Conservation (phyloP, 805 yeast genomes). For the Saccharomycopsis sp. region DNA sequence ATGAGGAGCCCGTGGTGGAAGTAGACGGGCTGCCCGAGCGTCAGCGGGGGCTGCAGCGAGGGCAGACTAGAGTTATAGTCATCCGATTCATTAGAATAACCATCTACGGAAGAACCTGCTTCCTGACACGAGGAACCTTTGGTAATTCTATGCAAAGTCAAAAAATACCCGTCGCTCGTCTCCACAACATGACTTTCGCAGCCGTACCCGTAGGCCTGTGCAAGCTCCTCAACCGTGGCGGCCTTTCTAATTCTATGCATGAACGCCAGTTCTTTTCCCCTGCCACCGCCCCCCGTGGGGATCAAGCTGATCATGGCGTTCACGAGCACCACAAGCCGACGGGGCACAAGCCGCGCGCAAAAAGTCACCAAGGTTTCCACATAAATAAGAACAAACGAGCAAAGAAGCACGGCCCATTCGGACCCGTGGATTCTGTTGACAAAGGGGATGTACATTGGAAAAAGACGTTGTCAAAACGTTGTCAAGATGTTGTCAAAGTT, state of each 20-base stretch:
- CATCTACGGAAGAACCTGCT: too few species aligned
- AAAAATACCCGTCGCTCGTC: conserved; percentile 60
- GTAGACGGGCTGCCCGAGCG: conserved; percentile 59
- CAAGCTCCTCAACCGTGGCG: too few species aligned
- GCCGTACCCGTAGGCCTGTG: conserved; percentile 63
- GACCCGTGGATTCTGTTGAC: conserved; percentile 37
- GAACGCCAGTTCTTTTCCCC: too few species aligned
- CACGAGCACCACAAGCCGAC: too few species aligned
- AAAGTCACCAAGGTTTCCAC: conserved; percentile 38
- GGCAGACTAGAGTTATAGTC: too few species aligned
- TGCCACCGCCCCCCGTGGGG: too few species aligned
- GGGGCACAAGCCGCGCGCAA: conserved; percentile 40
- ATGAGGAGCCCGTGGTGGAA: conserved; percentile 80
- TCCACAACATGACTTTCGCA: conserved; percentile 67
- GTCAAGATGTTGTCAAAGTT: too few species aligned
- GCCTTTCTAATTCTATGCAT: too few species aligned
- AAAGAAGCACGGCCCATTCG: conserved; percentile 41
- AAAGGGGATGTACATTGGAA: conserved; percentile 33
- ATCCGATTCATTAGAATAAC: too few species aligned
- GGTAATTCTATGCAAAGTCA: conserved; percentile 54
- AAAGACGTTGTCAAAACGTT: too few species aligned
- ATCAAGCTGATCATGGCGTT: too few species aligned
- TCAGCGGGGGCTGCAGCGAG: too few species aligned
- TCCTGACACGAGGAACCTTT: conserved; percentile 82
- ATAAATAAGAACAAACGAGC: conserved; percentile 41